Percentiles rank a stretch among this genome's conserved stretches.
Evolutionary conservation across 2,329 filamentous ascomycete species (phyloP).

Genomic region (Achaetomium macrosporum): DNA sequence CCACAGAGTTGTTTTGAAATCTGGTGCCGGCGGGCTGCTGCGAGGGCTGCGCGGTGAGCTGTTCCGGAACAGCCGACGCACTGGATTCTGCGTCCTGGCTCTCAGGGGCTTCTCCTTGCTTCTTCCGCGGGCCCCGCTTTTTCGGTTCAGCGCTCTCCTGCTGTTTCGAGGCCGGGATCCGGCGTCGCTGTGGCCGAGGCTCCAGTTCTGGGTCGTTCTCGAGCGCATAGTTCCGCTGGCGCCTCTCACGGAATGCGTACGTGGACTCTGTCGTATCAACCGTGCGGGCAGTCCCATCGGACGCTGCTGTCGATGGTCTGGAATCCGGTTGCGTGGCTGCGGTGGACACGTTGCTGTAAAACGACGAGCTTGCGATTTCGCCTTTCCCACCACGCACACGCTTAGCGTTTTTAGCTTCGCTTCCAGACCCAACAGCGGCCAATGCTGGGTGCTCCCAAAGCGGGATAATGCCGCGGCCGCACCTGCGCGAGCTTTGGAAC

Average conservation of each 20-base stretch:
- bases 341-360: conserved; percentile 26
- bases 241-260: conserved; percentile 50
- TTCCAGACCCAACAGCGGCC: conserved; percentile 1
- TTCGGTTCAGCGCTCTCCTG: conserved; percentile 21
- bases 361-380: conserved; percentile 25
- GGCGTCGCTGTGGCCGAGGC: conserved; percentile 31
- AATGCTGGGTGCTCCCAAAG: conserved; percentile 22
- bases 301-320: conserved; percentile 48
- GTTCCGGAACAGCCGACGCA: neutral
- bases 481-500: conserved; percentile 19
- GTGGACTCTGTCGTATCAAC: conserved; percentile 45
- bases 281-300: conserved; percentile 31
- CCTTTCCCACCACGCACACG: conserved; percentile 17
- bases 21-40: conserved; percentile 4
- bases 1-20: conserved; percentile 10
- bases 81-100: neutral
- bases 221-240: conserved; percentile 48
- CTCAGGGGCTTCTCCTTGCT: conserved; percentile 7
- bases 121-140: conserved; percentile 21
- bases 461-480: conserved; percentile 8
- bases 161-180: conserved; percentile 8
- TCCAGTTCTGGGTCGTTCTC: conserved; percentile 39
- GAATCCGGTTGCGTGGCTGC: conserved; percentile 37
- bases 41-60: neutral
- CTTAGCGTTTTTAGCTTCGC: conserved; percentile 18